Percentiles rank a stretch among this genome's conserved stretches.
These are phyloP conservation scores for Zychaea mexicana DNA, from an alignment of 371 early-diverging fungal genomes.

Conservation along the genomic window DNA sequence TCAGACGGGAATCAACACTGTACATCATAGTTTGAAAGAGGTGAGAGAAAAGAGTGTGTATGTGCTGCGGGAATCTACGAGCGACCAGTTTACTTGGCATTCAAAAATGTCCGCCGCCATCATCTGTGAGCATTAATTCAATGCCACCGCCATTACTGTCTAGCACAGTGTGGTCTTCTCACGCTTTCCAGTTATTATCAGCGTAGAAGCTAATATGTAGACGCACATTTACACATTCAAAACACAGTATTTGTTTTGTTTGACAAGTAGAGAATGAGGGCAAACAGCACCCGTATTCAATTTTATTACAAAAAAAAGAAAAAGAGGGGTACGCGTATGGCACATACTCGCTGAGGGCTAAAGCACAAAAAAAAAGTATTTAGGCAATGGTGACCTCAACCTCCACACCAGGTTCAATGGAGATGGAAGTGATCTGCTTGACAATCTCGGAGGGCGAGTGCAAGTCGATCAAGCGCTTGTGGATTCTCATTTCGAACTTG, in stretches of 20 bases:
- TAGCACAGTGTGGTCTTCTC: too few species aligned
- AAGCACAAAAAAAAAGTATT: slow-evolving; percentile 22
- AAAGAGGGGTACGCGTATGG: background rate
- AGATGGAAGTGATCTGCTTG: slow-evolving; percentile 99
- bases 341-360: too few species aligned
- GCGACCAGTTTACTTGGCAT: too few species aligned
- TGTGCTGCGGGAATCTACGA: too few species aligned
- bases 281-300: background rate
- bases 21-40: slow-evolving; percentile 6
- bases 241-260: background rate
- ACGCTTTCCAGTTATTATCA: too few species aligned
- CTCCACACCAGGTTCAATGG: slow-evolving; percentile 99
- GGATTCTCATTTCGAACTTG: slow-evolving; percentile 97
- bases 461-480: slow-evolving; percentile 99
- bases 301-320: background rate
- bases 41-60: background rate
- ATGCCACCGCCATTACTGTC: too few species aligned
- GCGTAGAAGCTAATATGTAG: too few species aligned
- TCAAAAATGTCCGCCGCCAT: too few species aligned
- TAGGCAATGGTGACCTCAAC: slow-evolving; percentile 98
- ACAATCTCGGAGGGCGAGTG: slow-evolving; percentile 98
- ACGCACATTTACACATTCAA: too few species aligned
- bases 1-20: background rate
- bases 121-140: too few species aligned
- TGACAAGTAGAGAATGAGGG: background rate